These are phyloP conservation scores for Hanseniaspora lachancei DNA, from an alignment of 805 yeast species.

Conservation along the genomic window DNA sequence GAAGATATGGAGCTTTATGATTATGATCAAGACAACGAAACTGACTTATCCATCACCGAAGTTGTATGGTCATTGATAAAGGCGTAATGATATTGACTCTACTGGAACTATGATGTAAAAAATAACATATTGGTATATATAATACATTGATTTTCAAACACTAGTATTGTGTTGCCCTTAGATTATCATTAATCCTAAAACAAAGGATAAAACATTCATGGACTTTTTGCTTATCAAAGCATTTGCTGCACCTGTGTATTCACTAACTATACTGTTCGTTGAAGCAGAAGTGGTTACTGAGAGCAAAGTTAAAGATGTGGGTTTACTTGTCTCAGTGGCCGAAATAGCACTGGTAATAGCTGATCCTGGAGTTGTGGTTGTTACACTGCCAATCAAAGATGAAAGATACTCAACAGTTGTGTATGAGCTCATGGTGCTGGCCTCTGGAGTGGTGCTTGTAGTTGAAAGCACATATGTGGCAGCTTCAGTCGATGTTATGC, in stretches of 20 bases:
- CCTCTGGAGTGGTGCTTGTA: background rate
- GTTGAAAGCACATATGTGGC: background rate
- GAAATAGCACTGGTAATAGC: background rate
- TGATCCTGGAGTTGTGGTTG: background rate
- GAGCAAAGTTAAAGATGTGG: conserved; percentile 18
- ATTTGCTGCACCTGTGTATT: conserved; percentile 8
- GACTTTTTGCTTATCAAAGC: background rate
- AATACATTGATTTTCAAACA: background rate
- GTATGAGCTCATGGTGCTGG: background rate
- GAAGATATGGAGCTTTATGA: conserved; percentile 87
- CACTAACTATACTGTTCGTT: background rate
- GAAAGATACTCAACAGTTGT: background rate
- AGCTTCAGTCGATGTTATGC: background rate
- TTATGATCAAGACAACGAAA: conserved; percentile 72
- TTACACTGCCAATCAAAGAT: background rate
- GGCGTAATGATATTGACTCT: conserved; percentile 18
- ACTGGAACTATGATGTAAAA: background rate
- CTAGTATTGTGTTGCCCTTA: background rate
- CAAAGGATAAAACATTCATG: background rate
- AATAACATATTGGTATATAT: background rate
- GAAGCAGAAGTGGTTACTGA: conserved; percentile 13
- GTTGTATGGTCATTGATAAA: conserved; percentile 49
- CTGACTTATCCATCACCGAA: conserved; percentile 71
- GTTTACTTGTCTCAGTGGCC: background rate
- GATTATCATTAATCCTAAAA: background rate